Conservation (phyloP, 1,284 basidiomycete species). For the Trichosporon coremiiforme region DNA sequence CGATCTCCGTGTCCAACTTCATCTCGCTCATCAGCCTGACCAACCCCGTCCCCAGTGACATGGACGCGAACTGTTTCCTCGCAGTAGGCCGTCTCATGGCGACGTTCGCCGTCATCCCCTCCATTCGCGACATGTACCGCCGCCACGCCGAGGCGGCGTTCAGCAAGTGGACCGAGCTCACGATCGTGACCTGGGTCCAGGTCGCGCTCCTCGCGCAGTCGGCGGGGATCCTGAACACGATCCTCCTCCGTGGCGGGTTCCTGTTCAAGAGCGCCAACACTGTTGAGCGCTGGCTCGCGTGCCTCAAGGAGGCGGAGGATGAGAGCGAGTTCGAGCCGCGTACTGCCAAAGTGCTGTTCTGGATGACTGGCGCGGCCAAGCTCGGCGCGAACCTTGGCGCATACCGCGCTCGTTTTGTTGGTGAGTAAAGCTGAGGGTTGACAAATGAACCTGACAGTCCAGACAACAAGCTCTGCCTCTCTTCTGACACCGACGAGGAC, state of each 20-base stretch:
- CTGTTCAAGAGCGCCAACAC: constrained; percentile 13
- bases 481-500: not conserved
- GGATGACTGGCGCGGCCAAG: constrained; percentile 1
- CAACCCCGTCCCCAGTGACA: not conserved
- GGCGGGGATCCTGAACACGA: not conserved
- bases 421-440: not conserved
- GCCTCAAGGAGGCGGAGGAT: constrained; percentile 2
- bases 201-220: constrained; percentile 17
- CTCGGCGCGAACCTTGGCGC: not conserved
- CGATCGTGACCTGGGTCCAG: constrained; percentile 10
- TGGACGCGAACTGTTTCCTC: constrained; percentile 2
- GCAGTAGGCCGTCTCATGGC: not conserved
- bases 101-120: not conserved
- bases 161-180: constrained; percentile 13
- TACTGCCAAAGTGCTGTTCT: constrained; percentile 12
- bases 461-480: constrained; percentile 7
- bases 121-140: constrained; percentile 15
- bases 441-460: not conserved
- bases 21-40: constrained; percentile 13
- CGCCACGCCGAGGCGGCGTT: constrained; percentile 3
- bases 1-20: constrained; percentile 5
- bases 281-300: constrained; percentile 8
- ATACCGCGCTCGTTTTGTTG: constrained; percentile 2
- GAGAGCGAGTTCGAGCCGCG: constrained; percentile 17
- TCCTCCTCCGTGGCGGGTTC: constrained; percentile 14